A percentile compares a stretch with the other conserved stretches of the same genome.
Evolutionary conservation across 1,284 basidiomycete genomes (phyloP).

Genomic region (Pseudozyma thailandica): DNA sequence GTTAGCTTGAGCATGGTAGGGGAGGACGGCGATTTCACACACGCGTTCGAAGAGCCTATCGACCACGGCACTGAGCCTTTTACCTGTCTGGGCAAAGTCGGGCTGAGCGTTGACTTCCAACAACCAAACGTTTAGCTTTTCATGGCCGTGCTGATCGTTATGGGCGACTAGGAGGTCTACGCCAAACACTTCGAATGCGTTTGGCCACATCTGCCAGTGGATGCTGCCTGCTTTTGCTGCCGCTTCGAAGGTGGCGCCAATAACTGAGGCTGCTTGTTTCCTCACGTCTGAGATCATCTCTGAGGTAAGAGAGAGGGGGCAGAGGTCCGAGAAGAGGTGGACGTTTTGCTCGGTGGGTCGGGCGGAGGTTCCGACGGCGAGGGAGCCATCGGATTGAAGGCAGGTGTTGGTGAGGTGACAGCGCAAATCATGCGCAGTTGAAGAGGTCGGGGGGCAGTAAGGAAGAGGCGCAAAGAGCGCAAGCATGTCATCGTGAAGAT

Average conservation of each 20-base stretch:
- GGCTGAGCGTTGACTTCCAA: conserved; percentile 95
- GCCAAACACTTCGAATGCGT: conserved; percentile 95
- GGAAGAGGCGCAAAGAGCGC: conserved; percentile 77
- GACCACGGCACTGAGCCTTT: conserved; percentile 81
- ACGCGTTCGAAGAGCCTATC: conserved; percentile 77
- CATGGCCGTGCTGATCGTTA: conserved; percentile 5
- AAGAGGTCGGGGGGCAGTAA: conserved; percentile 47
- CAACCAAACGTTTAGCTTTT: conserved; percentile 76
- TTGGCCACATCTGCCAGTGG: conserved; percentile 87
- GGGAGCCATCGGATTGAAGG: conserved; percentile 73
- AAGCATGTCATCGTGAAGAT: conserved; percentile 81
- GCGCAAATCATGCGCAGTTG: conserved; percentile 72
- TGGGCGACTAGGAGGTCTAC: conserved; percentile 85
- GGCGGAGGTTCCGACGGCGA: conserved; percentile 49
- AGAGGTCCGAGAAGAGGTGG: conserved; percentile 50
- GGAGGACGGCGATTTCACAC: conserved; percentile 57
- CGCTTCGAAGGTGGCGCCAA: conserved; percentile 86
- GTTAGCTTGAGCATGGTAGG: conserved; percentile 24
- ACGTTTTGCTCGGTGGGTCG: conserved; percentile 57
- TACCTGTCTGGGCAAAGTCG: conserved; percentile 91
- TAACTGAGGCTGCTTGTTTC: conserved; percentile 65
- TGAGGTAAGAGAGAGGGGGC: conserved; percentile 59
- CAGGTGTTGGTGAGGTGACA: conserved; percentile 96
- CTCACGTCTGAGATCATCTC: conserved; percentile 69
- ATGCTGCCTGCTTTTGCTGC: conserved; percentile 80